phyloP scores from a whole-genome alignment of 768 basidiomycete species.

The Chalciporus piperatus region DNA sequence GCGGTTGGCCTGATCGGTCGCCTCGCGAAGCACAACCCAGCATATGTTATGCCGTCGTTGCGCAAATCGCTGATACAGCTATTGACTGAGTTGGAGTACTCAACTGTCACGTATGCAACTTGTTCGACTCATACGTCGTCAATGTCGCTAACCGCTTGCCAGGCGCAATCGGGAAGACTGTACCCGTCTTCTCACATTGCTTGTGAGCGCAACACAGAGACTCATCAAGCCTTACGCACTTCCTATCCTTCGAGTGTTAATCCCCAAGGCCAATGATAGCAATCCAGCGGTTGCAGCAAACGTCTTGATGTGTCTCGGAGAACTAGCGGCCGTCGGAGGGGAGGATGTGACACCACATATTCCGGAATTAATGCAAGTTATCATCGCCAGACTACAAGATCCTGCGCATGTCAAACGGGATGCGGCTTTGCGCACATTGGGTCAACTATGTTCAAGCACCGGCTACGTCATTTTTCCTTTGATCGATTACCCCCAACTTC shows the following conservation, averaged over 20 bases:
- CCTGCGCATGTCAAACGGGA: constrained; percentile 86
- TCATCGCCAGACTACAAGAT: constrained; percentile 87
- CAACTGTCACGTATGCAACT: constrained; percentile 72
- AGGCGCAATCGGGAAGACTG: constrained; percentile 91
- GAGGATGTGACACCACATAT: constrained; percentile 86
- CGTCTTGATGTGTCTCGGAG: constrained; percentile 91
- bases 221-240: constrained; percentile 95
- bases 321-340: constrained; percentile 88
- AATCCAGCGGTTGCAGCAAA: constrained; percentile 90
- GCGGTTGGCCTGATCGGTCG: constrained; percentile 91
- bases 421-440: constrained; percentile 90
- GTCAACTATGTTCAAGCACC: constrained; percentile 93
- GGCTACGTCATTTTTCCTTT: constrained; percentile 92
- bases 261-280: constrained; percentile 82
- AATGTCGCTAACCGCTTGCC: neutral
- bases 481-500: constrained; percentile 85
- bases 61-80: constrained; percentile 95
- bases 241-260: constrained; percentile 89
- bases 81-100: constrained; percentile 94
- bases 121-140: neutral
- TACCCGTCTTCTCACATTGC: constrained; percentile 81
- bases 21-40: constrained; percentile 92
- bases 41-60: constrained; percentile 97
- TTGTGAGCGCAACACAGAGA: constrained; percentile 89
- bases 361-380: constrained; percentile 84